Percentiles rank a stretch among this genome's conserved stretches.
Evolutionary conservation across 2,329 filamentous ascomycete genomes (phyloP).

Genomic region (Phaeomoniella chlamydospora): DNA sequence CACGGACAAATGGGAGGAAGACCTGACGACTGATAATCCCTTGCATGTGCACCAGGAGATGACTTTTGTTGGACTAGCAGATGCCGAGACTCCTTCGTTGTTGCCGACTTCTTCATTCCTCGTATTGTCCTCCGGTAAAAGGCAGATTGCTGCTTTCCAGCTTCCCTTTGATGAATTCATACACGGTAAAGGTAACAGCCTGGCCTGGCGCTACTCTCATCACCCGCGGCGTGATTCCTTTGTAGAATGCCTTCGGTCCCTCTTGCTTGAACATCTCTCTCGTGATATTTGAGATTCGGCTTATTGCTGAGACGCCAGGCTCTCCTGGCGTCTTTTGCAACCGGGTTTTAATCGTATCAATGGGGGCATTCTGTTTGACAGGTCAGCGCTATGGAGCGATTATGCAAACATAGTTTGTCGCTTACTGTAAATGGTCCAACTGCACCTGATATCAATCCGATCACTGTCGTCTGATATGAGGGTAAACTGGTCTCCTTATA

Average conservation of each 20-base stretch:
- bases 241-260: slow-evolving; percentile 90
- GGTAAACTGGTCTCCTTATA: slow-evolving; percentile 54
- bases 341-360: slow-evolving; percentile 97
- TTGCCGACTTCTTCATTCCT: no score
- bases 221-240: slow-evolving; percentile 24
- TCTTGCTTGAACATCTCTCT: slow-evolving; percentile 86
- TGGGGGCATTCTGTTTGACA: slow-evolving; percentile 98
- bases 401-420: no score
- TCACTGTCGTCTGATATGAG: slow-evolving; percentile 77
- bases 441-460: slow-evolving; percentile 80
- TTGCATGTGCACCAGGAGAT: no score
- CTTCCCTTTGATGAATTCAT: slow-evolving; percentile 61
- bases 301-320: slow-evolving; percentile 65
- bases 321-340: slow-evolving; percentile 80
- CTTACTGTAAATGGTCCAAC: slow-evolving; percentile 90
- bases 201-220: slow-evolving; percentile 51
- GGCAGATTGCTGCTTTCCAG: slow-evolving; percentile 51
- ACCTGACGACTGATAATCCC: no score
- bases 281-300: slow-evolving; percentile 65
- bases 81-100: no score
- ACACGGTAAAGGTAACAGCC: slow-evolving; percentile 62
- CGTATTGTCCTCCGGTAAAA: slow-evolving; percentile 48
- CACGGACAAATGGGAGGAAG: no score
- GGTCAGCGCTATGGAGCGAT: no score
- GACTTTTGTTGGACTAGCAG: no score